Evolutionary conservation across 768 basidiomycete species (phyloP), one percentile per base, ranked within the genome.

Genomic region (Lanmaoa pseudosensibilis): DNA sequence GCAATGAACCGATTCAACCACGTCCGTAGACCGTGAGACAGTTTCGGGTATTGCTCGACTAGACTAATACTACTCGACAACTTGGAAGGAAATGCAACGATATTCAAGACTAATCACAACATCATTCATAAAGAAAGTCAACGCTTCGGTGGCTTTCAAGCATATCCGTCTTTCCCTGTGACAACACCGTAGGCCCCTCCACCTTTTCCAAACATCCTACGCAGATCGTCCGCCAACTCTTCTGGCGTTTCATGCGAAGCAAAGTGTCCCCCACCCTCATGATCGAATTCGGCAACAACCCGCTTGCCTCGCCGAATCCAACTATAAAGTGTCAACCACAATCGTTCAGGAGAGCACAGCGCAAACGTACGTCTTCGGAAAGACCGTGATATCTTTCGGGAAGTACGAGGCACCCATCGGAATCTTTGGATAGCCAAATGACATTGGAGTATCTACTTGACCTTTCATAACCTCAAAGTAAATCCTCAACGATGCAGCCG

Each of bases 401-500:
- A 84, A 84, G 59, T 68, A 74, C 5, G 81, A 82, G 21, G 75
- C 56, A 0, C 83, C 83, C 44, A 77, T 60, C 5, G 82, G 83
- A 46, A 82, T 74, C 9, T 40, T 60, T n/a, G 46, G 40, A 12
- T 18, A 27, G 15, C 41, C 30, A 5, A 34, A 5, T 5, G 10
- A 13, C 19, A 41, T 18, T 7, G 33, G 39, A 11, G 21, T 39
- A 12, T 41, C 18, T 12, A 18, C 8, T 32, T 25, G 38, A 19
- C 54, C 55, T 2, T 50, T 12, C 45, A 68, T 59, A n/a, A 58
- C 59, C 64, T 86, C 86, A 62, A 79, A 85, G 67, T 86, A 86
- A 27, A 84, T 84, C 16, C 83, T 74, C 16, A 78, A 32, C 0
- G 84, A 79, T 0, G 84, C 81, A 2, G 83, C 77, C 5, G 85